phyloP scores from a whole-genome alignment of 495 filamentous ascomycete species.

The Tuber calosporum region DNA sequence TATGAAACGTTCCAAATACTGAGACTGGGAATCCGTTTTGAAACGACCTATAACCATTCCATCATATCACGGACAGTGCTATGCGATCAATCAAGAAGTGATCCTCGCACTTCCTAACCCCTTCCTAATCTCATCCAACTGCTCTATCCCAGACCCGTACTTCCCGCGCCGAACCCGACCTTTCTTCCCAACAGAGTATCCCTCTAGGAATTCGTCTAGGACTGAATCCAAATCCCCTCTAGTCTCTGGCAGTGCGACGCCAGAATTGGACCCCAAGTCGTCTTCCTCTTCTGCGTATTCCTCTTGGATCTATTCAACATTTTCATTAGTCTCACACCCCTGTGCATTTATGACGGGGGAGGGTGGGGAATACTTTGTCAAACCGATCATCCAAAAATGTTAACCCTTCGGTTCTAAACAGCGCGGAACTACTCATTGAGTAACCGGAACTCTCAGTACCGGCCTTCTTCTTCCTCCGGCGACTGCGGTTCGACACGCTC shows the following conservation, averaged over 20 bases:
- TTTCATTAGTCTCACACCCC: neutral
- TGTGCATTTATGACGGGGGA: neutral
- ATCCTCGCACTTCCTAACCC: constrained; percentile 68
- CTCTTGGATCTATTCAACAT: constrained; percentile 55
- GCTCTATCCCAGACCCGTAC: constrained; percentile 69
- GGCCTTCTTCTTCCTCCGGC: constrained; percentile 75
- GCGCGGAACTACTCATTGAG: constrained; percentile 92
- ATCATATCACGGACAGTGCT: neutral
- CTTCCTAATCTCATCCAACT: constrained; percentile 83
- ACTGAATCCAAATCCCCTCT: constrained; percentile 75
- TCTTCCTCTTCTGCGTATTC: constrained; percentile 72
- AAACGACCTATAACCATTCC: neutral
- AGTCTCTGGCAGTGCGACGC: constrained; percentile 49
- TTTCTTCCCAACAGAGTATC: constrained; percentile 60
- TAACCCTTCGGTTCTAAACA: constrained; percentile 82
- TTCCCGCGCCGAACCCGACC: constrained; percentile 76
- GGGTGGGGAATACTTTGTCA: constrained; percentile 50
- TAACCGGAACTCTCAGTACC: constrained; percentile 81
- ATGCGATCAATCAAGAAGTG: neutral
- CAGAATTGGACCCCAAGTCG: constrained; percentile 38
- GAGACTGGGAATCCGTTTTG: neutral
- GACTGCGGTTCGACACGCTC: constrained; percentile 28
- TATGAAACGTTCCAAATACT: neutral
- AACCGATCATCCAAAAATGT: constrained; percentile 81
- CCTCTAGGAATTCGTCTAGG: constrained; percentile 86